Evolutionary conservation across 148 eudicot species (phyloP).

Genomic region (Rhododendron simsii): DNA sequence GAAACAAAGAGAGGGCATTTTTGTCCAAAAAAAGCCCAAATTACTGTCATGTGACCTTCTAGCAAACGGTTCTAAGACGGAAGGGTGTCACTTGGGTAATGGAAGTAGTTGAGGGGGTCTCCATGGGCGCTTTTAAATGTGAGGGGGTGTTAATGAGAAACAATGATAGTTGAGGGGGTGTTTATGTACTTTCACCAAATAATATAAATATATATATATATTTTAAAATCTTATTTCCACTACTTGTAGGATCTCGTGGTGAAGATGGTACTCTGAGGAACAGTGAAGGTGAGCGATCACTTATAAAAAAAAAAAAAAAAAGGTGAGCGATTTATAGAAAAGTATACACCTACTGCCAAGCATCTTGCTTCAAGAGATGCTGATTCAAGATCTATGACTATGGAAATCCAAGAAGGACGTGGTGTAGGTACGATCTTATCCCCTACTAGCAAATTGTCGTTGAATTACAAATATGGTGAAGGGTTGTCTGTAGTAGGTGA

Average conservation of each 20-base stretch:
- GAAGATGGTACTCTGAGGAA: constrained; percentile 97
- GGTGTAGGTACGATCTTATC: constrained; percentile 75
- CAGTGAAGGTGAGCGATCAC: constrained; percentile 69
- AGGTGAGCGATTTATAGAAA: constrained; percentile 75
- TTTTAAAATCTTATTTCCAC: too few relatives aligned
- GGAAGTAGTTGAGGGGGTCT: too few relatives aligned
- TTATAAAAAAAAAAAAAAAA: too few relatives aligned
- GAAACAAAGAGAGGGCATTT: neutral
- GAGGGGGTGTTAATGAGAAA: too few relatives aligned
- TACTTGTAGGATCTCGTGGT: constrained; percentile 81
- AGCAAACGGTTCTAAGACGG: too few relatives aligned
- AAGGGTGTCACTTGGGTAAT: too few relatives aligned
- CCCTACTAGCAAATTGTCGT: neutral
- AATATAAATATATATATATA: too few relatives aligned
- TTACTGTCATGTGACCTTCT: too few relatives aligned
- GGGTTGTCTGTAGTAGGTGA: neutral
- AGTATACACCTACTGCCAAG: constrained; percentile 98
- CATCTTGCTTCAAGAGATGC: constrained; percentile 98
- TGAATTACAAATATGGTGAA: neutral
- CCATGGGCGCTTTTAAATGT: too few relatives aligned
- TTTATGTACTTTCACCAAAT: too few relatives aligned
- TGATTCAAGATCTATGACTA: constrained; percentile 97
- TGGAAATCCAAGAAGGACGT: constrained; percentile 99
- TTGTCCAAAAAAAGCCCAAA: too few relatives aligned
- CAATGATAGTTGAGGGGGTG: too few relatives aligned